Conservation (phyloP, 2,329 filamentous ascomycete species). For the Alternaria burnsii region DNA sequence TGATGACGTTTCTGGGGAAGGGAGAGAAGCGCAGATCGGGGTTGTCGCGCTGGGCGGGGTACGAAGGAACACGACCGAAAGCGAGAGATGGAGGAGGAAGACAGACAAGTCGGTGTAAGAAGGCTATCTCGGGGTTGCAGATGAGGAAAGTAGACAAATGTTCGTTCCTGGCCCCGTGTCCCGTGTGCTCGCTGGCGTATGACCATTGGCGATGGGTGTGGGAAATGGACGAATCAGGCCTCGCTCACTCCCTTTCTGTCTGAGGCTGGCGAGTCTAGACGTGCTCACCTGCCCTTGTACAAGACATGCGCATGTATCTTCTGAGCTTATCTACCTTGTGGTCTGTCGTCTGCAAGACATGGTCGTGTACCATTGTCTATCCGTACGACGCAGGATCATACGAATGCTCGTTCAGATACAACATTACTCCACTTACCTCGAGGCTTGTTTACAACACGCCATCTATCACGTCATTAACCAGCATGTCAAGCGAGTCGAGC, state of each 20-base stretch:
- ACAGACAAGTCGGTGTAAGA: constrained; percentile 11
- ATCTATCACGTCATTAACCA: constrained; percentile 25
- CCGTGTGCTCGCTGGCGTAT: constrained; percentile 34
- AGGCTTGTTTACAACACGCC: constrained; percentile 9
- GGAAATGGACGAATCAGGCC: constrained; percentile 38
- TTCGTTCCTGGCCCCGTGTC: constrained; percentile 30
- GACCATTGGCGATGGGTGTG: constrained; percentile 35
- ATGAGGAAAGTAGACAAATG: constrained; percentile 24
- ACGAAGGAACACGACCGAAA: constrained; percentile 6
- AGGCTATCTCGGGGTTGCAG: constrained; percentile 4
- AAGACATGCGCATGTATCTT: constrained; percentile 27
- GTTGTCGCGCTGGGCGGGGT: constrained; percentile 24
- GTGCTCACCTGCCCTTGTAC: constrained; percentile 37
- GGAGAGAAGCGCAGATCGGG: constrained; percentile 11
- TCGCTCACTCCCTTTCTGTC: constrained; percentile 27
- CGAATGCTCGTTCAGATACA: not conserved
- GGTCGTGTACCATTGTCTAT: constrained; percentile 2
- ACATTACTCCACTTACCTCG: not conserved
- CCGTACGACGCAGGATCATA: not conserved
- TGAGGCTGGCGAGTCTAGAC: constrained; percentile 32
- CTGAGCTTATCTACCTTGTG: constrained; percentile 17
- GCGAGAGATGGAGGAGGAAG: not conserved
- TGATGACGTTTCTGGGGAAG: constrained; percentile 32
- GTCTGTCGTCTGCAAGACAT: constrained; percentile 14
- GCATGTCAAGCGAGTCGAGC: not conserved